Percentiles rank a stretch among this genome's conserved stretches.
Conservation (phyloP, 2,329 filamentous ascomycete genomes). For the Nemania abortiva region DNA sequence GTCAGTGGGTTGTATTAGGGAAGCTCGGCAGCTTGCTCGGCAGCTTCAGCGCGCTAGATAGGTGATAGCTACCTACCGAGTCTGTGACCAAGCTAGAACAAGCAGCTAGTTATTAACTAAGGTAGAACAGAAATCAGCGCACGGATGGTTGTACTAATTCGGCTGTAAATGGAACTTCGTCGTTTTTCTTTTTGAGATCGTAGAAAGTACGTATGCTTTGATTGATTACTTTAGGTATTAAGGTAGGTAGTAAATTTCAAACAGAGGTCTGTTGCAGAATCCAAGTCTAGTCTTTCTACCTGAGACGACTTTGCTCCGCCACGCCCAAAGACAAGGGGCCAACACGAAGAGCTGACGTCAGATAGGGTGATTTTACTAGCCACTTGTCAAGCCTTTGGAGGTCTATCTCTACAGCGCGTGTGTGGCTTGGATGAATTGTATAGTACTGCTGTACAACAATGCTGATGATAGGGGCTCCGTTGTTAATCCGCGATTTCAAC, state of each 20-base stretch:
- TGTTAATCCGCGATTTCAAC: too few relatives aligned
- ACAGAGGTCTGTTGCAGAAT: background rate
- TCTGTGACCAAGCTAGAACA: background rate
- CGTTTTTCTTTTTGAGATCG: background rate
- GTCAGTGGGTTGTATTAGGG: too few relatives aligned
- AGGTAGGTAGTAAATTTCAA: background rate
- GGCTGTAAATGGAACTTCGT: background rate
- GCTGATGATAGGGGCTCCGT: too few relatives aligned
- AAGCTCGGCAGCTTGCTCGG: too few relatives aligned
- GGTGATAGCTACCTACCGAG: too few relatives aligned
- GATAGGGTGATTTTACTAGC: background rate
- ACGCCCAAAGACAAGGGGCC: constrained; percentile 14
- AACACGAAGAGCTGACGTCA: background rate
- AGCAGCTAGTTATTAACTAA: background rate
- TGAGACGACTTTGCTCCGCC: constrained; percentile 26
- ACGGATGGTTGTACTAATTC: background rate
- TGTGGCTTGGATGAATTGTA: background rate
- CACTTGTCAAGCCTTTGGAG: background rate
- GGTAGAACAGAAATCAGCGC: background rate
- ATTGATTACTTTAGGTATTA: background rate
- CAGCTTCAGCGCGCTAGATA: too few relatives aligned
- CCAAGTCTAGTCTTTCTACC: background rate
- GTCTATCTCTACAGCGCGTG: background rate
- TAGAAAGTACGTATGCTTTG: background rate
- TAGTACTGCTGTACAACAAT: background rate